Evolutionary conservation across 805 yeast species (phyloP).

Genomic region (Yueomyces sp.): DNA sequence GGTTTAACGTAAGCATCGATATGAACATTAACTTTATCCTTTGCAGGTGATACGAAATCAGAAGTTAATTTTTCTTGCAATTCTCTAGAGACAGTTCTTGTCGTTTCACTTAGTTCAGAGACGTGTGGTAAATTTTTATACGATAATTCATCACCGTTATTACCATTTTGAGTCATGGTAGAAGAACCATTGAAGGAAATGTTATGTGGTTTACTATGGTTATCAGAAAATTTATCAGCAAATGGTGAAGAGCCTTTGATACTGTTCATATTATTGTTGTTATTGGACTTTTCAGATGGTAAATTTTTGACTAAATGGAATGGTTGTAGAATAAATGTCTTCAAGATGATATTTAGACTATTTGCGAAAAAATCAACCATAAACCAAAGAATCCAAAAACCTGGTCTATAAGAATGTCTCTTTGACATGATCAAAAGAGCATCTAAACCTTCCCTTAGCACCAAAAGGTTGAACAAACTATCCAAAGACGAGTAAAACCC

Average conservation of each 20-base stretch:
- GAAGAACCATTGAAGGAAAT: conserved; percentile 1
- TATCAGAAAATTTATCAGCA: conserved; percentile 1
- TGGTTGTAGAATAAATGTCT: conserved; percentile 18
- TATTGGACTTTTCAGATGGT: background rate
- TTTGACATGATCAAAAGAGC: conserved; percentile 9
- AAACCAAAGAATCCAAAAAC: conserved; percentile 19
- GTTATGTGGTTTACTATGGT: background rate
- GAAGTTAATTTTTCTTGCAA: conserved; percentile 14
- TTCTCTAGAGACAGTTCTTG: conserved; percentile 15
- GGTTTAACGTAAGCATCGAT: conserved; percentile 6
- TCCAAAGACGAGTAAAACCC: conserved; percentile 9
- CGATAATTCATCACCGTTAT: conserved; percentile 2
- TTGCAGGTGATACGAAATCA: conserved; percentile 13
- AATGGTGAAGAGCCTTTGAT: background rate
- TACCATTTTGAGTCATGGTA: too few species aligned
- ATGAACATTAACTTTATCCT: conserved; percentile 6
- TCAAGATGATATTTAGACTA: conserved; percentile 16
- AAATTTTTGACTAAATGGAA: background rate
- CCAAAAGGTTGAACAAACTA: conserved; percentile 13
- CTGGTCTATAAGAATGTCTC: conserved; percentile 10
- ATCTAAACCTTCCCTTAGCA: conserved; percentile 22
- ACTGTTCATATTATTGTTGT: background rate
- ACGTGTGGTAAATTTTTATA: conserved; percentile 13
- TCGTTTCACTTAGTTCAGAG: conserved; percentile 17
- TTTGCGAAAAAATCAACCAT: conserved; percentile 20